Conservation (phyloP, 2,329 filamentous ascomycete species). For the Aspergillus sp. region DNA sequence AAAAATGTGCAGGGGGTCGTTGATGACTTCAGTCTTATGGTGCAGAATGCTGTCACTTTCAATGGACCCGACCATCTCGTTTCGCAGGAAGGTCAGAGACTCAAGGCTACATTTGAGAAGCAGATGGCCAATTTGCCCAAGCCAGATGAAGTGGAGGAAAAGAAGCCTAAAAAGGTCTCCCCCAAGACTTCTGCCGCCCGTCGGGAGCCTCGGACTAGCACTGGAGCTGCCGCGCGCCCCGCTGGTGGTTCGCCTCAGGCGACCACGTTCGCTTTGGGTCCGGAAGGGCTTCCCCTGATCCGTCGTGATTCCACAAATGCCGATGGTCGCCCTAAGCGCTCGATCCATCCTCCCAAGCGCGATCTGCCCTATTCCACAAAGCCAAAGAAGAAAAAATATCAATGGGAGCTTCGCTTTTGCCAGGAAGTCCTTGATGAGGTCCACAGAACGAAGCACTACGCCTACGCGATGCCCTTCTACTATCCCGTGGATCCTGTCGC, state of each 20-base stretch:
- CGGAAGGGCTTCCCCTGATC: constrained; percentile 75
- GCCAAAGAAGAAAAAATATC: constrained; percentile 85
- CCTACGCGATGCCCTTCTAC: constrained; percentile 71
- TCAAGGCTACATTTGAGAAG: constrained; percentile 59
- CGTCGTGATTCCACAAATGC: constrained; percentile 78
- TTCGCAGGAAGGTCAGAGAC: constrained; percentile 62
- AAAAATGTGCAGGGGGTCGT: constrained; percentile 68
- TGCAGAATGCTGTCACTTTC: constrained; percentile 75
- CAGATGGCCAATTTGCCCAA: constrained; percentile 60
- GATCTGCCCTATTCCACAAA: constrained; percentile 87
- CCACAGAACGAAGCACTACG: constrained; percentile 67
- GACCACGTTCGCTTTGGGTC: constrained; percentile 70
- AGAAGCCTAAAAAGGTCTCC: constrained; percentile 51
- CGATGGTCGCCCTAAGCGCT: constrained; percentile 83
- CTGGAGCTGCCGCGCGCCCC: constrained; percentile 37
- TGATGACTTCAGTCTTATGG: constrained; percentile 71
- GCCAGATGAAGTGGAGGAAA: constrained; percentile 59
- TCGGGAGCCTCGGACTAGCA: constrained; percentile 47
- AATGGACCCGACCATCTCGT: constrained; percentile 78
- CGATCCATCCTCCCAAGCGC: constrained; percentile 88
- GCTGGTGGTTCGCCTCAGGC: constrained; percentile 34
- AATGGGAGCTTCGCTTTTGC: constrained; percentile 86
- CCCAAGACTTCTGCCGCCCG: constrained; percentile 45
- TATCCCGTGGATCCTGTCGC: constrained; percentile 89
- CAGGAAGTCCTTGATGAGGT: constrained; percentile 77